These are phyloP conservation scores for Phialocephala subalpina DNA, from an alignment of 2,329 filamentous ascomycete genomes.

Conservation along the genomic window DNA sequence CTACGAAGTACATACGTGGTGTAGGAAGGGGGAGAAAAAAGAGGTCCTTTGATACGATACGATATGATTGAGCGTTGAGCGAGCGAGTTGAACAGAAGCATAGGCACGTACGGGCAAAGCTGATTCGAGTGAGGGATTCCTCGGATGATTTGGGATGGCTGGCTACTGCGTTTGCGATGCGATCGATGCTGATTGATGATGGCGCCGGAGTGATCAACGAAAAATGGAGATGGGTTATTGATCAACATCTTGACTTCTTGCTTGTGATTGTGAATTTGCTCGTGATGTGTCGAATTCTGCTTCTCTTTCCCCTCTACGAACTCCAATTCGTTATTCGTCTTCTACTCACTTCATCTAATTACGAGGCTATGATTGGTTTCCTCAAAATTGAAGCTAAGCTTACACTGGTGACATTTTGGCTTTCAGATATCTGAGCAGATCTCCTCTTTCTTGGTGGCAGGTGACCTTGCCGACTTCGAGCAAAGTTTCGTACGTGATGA, in stretches of 20 bases:
- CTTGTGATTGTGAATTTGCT: not conserved
- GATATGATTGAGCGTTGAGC: not conserved
- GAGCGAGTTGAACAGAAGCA: not conserved
- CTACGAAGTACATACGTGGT: slow-evolving; percentile 4
- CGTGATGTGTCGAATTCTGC: not conserved
- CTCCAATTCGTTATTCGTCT: too few species aligned
- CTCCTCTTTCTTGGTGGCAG: too few species aligned
- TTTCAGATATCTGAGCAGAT: too few species aligned
- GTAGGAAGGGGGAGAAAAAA: not conserved
- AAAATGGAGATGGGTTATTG: slow-evolving; percentile 6
- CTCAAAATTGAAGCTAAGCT: too few species aligned
- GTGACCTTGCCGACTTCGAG: too few species aligned
- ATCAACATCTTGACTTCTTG: not conserved
- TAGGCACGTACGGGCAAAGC: not conserved
- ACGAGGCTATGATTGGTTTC: too few species aligned
- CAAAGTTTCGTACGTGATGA: too few species aligned
- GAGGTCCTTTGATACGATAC: slow-evolving; percentile 4
- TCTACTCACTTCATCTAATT: too few species aligned
- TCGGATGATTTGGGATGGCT: not conserved
- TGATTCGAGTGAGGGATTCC: slow-evolving; percentile 7
- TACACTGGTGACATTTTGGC: too few species aligned
- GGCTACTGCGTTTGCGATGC: not conserved
- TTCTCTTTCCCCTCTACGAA: too few species aligned
- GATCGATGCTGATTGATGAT: not conserved
- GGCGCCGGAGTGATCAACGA: not conserved